Percentiles rank a stretch among this genome's conserved stretches.
These are phyloP conservation scores for Blastosporella zonata DNA, from an alignment of 1,284 basidiomycete genomes.

Conservation along the genomic window DNA sequence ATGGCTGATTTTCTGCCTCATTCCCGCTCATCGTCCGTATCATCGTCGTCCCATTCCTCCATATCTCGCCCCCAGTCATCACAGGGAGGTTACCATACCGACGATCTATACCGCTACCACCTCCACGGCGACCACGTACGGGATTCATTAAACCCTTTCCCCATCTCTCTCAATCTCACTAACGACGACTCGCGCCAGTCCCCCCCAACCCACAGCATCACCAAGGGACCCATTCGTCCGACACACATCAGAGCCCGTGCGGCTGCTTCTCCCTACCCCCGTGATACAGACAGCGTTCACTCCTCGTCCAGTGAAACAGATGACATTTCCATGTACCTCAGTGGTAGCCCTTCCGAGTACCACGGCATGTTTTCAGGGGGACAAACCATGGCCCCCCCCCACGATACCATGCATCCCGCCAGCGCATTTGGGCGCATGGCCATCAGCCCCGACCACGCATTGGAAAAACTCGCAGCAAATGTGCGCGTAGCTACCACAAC, in stretches of 20 bases:
- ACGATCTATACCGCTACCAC: constrained; percentile 68
- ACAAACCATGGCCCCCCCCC: constrained; percentile 51
- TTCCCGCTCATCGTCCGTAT: constrained; percentile 74
- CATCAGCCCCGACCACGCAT: constrained; percentile 67
- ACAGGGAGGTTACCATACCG: constrained; percentile 57
- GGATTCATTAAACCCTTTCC: constrained; percentile 16
- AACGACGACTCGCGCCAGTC: constrained; percentile 53
- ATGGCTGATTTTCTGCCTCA: constrained; percentile 71
- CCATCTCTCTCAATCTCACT: constrained; percentile 20
- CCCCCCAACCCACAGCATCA: constrained; percentile 67
- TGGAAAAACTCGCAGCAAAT: constrained; percentile 83
- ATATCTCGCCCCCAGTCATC: constrained; percentile 74
- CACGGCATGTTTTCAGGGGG: constrained; percentile 52
- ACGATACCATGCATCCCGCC: constrained; percentile 62
- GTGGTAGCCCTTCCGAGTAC: constrained; percentile 54
- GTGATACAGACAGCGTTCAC: constrained; percentile 79
- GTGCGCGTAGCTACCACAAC: constrained; percentile 85
- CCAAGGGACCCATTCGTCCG: constrained; percentile 68
- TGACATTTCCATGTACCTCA: constrained; percentile 74
- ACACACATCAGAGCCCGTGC: constrained; percentile 74
- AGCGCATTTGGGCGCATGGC: constrained; percentile 74
- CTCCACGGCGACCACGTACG: constrained; percentile 44
- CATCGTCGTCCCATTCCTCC: constrained; percentile 67
- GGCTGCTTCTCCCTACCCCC: constrained; percentile 76
- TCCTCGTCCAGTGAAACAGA: constrained; percentile 84